Percentiles rank a stretch among this genome's conserved stretches.
phyloP scores from a whole-genome alignment of 257 asterid species.

The Forsythia suspensa region DNA sequence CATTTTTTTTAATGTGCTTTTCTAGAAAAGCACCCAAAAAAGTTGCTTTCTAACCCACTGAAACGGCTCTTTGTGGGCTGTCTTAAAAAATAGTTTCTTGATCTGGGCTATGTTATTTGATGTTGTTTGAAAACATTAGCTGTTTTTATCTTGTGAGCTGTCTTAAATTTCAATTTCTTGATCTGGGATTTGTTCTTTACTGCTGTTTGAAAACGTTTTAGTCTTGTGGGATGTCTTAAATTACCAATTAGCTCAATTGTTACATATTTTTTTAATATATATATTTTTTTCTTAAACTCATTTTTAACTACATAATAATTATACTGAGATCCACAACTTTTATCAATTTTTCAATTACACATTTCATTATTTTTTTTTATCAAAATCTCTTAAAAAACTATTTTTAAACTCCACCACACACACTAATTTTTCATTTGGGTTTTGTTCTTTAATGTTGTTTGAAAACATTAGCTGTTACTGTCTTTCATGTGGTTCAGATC shows the following conservation, averaged over 20 bases:
- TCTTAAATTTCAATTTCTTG: neutral
- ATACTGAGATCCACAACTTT: no score
- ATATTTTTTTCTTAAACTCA: no score
- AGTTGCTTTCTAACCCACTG: neutral
- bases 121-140: neutral
- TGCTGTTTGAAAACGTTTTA: neutral
- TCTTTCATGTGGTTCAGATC: neutral
- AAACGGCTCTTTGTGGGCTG: slow-evolving; percentile 7
- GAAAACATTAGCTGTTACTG: neutral
- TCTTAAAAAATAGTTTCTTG: neutral
- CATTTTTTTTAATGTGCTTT: neutral
- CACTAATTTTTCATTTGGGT: neutral
- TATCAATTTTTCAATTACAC: no score
- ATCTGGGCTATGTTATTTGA: neutral
- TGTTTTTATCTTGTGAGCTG: neutral
- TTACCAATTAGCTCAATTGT: neutral
- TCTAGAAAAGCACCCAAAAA: neutral
- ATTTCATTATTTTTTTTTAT: no score
- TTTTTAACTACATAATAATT: no score
- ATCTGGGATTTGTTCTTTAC: neutral
- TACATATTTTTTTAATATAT: no score
- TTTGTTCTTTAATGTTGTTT: neutral
- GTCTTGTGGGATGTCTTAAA: neutral
- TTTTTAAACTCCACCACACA: no score
- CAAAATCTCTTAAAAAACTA: no score